phyloP scores from a whole-genome alignment of 176 grass and related monocot species.

The Eleusine coracana region DNA sequence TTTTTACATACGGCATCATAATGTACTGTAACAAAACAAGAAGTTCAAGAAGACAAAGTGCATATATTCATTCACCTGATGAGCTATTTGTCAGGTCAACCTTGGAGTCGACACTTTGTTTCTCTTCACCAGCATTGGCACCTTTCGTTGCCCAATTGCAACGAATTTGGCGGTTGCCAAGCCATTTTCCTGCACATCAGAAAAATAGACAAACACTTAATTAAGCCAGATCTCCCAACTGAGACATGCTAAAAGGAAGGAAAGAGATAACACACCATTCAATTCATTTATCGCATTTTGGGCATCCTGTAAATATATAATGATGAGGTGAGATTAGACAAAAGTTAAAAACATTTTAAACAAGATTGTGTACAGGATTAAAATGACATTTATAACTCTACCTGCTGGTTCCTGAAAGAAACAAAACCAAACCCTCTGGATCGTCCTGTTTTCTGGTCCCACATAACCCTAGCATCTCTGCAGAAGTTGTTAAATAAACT shows the following conservation, averaged over 20 bases:
- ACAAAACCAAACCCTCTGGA: constrained; percentile 99
- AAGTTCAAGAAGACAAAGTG: neutral
- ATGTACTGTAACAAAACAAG: constrained; percentile 8
- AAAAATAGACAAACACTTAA: constrained; percentile 25
- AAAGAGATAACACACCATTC: constrained; percentile 52
- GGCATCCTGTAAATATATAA: constrained; percentile 78
- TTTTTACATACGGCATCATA: neutral
- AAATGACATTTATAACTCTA: constrained; percentile 33
- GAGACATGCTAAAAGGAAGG: constrained; percentile 12
- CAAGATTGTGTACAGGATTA: neutral
- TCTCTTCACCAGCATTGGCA: constrained; percentile 82
- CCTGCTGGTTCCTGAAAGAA: constrained; percentile 97
- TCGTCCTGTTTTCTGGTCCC: constrained; percentile 97
- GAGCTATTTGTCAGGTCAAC: constrained; percentile 68
- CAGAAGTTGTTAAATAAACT: constrained; percentile 33
- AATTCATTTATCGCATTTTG: constrained; percentile 95
- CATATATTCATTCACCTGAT: constrained; percentile 61
- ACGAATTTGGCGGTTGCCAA: constrained; percentile 92
- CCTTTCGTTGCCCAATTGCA: constrained; percentile 98
- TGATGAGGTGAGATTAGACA: constrained; percentile 22
- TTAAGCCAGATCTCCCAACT: neutral
- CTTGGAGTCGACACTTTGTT: constrained; percentile 75
- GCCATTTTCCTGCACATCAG: constrained; percentile 75
- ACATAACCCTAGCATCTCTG: constrained; percentile 99
- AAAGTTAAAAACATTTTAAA: neutral